A percentile compares a stretch with the other conserved stretches of the same genome.
These are phyloP conservation scores for Spiraea crenata DNA, from an alignment of 331 rosid genomes.

Conservation along the genomic window DNA sequence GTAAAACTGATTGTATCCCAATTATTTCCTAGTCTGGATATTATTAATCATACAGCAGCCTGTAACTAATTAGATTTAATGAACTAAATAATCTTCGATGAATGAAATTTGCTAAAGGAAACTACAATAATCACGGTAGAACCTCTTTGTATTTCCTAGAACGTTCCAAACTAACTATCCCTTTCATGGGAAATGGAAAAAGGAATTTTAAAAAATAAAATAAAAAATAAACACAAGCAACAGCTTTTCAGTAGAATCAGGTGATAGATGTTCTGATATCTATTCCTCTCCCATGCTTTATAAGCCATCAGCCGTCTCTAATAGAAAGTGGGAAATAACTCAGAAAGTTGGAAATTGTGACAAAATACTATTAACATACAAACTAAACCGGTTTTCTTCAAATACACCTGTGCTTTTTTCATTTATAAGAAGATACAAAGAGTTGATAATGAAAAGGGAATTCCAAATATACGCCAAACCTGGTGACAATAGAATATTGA, in stretches of 20 bases:
- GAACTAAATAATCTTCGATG: background rate
- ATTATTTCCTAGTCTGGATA: background rate
- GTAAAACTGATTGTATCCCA: background rate
- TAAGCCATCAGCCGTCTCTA: background rate
- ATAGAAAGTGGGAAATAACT: background rate
- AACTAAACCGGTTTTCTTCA: background rate
- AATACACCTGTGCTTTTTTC: background rate
- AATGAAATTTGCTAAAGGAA: background rate
- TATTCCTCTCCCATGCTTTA: background rate
- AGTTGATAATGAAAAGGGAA: no score
- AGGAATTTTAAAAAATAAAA: background rate
- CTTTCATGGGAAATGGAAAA: no score
- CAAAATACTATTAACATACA: background rate
- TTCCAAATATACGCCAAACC: background rate
- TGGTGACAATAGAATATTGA: background rate
- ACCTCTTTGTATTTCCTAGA: background rate
- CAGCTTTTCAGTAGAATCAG: background rate
- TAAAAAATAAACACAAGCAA: background rate
- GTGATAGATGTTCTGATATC: background rate
- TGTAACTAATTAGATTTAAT: background rate
- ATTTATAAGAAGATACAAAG: no score
- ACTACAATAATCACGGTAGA: background rate
- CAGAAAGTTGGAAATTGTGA: background rate
- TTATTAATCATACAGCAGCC: background rate
- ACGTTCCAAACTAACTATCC: background rate